These are phyloP conservation scores for Ambrosiella xylebori DNA, from an alignment of 2,329 filamentous ascomycete species.

Conservation along the genomic window DNA sequence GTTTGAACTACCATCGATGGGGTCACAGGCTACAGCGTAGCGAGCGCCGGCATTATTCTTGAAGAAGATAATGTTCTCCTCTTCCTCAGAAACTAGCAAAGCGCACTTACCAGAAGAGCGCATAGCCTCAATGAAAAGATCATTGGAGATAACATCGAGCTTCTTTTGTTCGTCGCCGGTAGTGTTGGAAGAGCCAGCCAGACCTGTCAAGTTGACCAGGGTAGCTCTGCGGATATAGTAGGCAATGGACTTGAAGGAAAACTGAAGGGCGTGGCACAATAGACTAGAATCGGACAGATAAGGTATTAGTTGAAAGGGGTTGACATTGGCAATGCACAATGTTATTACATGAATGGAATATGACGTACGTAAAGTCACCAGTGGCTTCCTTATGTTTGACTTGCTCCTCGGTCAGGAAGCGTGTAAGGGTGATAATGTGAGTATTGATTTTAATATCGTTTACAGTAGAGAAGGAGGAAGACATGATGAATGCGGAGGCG, in stretches of 20 bases:
- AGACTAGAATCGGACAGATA: slow-evolving; percentile 36
- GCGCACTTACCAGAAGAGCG: slow-evolving; percentile 77
- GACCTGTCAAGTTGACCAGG: slow-evolving; percentile 84
- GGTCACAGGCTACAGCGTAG: slow-evolving; percentile 93
- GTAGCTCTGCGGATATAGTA: slow-evolving; percentile 97
- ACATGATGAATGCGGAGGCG: neutral
- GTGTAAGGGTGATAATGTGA: slow-evolving; percentile 85
- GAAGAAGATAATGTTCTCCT: slow-evolving; percentile 85
- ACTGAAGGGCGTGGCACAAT: slow-evolving; percentile 92
- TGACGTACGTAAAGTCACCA: slow-evolving; percentile 84
- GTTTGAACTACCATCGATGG: slow-evolving; percentile 95
- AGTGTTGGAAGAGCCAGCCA: slow-evolving; percentile 85
- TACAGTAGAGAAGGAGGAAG: slow-evolving; percentile 16
- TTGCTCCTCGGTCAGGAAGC: slow-evolving; percentile 94
- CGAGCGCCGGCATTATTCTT: slow-evolving; percentile 56
- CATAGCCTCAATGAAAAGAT: slow-evolving; percentile 94
- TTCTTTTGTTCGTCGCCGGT: slow-evolving; percentile 99
- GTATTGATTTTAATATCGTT: slow-evolving; percentile 65
- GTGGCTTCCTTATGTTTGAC: slow-evolving; percentile 83
- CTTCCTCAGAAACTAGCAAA: slow-evolving; percentile 91
- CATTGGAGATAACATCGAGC: slow-evolving; percentile 96
- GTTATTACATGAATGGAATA: slow-evolving; percentile 12
- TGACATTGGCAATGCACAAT: too few relatives aligned
- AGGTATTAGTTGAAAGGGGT: slow-evolving; percentile 6
- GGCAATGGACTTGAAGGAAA: slow-evolving; percentile 98